Conservation (phyloP, 495 filamentous ascomycete species). For the Talaromyces proteolyticus region DNA sequence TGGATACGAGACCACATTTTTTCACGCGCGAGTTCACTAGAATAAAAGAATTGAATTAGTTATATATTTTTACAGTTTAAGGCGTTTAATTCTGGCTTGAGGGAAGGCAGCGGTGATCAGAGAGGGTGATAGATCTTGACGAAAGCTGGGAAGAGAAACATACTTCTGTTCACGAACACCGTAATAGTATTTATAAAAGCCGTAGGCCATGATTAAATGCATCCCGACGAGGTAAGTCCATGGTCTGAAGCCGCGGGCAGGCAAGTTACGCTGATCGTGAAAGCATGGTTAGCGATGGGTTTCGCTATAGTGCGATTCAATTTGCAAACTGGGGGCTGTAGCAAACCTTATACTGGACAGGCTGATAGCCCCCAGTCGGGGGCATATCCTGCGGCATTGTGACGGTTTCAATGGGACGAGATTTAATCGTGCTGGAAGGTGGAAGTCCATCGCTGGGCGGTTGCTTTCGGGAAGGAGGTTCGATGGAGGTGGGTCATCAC, state of each 20-base stretch:
- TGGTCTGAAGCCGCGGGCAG: slow-evolving; percentile 85
- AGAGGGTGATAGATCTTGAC: no score
- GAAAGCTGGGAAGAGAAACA: slow-evolving; percentile 2
- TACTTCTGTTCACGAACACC: slow-evolving; percentile 87
- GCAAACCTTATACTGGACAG: slow-evolving; percentile 91
- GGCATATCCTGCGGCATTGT: slow-evolving; percentile 78
- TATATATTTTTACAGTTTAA: no score
- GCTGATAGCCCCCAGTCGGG: slow-evolving; percentile 86
- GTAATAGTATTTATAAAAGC: slow-evolving; percentile 74
- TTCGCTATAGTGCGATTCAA: neutral
- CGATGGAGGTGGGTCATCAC: slow-evolving; percentile 30
- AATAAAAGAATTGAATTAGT: neutral
- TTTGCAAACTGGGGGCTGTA: neutral
- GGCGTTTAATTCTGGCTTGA: no score
- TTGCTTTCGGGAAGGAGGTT: slow-evolving; percentile 21
- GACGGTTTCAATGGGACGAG: slow-evolving; percentile 12
- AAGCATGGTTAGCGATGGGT: slow-evolving; percentile 1
- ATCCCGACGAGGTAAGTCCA: slow-evolving; percentile 66
- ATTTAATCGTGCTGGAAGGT: neutral
- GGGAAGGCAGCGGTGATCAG: no score
- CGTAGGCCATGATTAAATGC: slow-evolving; percentile 74
- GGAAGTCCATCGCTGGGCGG: slow-evolving; percentile 5
- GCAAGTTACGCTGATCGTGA: slow-evolving; percentile 72
- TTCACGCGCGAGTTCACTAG: slow-evolving; percentile 86
- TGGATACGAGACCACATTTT: slow-evolving; percentile 97